Base-by-base conservation (phyloP, 148 eudicot species). In the Drosera capensis region DNA sequence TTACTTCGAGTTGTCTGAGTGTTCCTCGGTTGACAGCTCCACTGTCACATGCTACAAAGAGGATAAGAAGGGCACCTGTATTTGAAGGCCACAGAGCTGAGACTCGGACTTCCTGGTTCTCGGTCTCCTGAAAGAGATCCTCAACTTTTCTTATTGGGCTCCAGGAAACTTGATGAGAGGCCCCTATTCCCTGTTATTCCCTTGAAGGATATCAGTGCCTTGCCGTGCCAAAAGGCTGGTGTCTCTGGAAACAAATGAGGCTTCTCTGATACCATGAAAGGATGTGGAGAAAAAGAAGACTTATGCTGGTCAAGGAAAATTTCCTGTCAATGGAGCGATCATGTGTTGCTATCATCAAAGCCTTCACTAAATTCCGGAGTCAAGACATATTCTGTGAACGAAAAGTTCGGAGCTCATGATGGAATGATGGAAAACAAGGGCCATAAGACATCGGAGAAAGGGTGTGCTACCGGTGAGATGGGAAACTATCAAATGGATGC, bases 31-130 rank as follows among this genome's bases (percentile, higher is more conserved):
- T 4, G 94, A 86, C 48, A 78, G 94, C 70, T 86, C 87, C 9
- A 56, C 76, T 16, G 74, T 68, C 15, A 60, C 79, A 23, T 50
- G 59, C 42, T 22, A 60, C 30, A 57, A 86, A 14, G 76, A 70
- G 46, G 81, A 64, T 36, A 73, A 48, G 36, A 75, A 59, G 64
- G 24, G 20, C 70, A 72, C 43, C 48, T 79, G 23, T 78, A 82
- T 58, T 52, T 86, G 45, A 86, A 71, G 64, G 95, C 86, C 59
- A 81, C 93, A 7, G 93, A 86, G 51, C 49, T 86, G 19, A 86
- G 93, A 62, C 87, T 86, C 14, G 96, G 96, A 20, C 79, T 81
- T 24, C 96, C 93, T 9, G 96, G 93, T 23, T 86, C 93, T 22
- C 87, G 68, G 52, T 86, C 93, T 9, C 96, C 96, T 7, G 77